Evolutionary conservation across 805 yeast species (phyloP).

Genomic region (Ogataea methylovora): DNA sequence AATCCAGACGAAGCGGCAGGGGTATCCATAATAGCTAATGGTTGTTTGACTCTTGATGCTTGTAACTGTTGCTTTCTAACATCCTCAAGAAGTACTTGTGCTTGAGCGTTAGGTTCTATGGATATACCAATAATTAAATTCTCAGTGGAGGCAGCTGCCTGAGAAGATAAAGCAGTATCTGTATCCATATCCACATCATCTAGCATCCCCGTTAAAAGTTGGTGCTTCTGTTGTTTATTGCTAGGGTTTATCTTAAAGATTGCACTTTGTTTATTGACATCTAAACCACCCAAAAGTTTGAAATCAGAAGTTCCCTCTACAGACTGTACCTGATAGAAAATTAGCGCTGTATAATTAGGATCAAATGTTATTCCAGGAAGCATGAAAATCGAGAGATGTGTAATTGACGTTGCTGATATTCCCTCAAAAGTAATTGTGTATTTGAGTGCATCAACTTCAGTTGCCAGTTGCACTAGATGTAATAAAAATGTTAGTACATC

Average conservation of each 20-base stretch:
- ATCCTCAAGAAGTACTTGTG: slow-evolving; percentile 44
- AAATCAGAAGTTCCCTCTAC: slow-evolving; percentile 42
- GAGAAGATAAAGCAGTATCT: slow-evolving; percentile 30
- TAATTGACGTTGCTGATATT: slow-evolving; percentile 46
- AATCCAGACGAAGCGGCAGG: slow-evolving; percentile 15
- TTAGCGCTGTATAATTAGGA: slow-evolving; percentile 67
- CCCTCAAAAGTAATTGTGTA: slow-evolving; percentile 57
- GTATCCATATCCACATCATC: slow-evolving; percentile 55
- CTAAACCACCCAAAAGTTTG: slow-evolving; percentile 57
- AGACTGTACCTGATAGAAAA: slow-evolving; percentile 77
- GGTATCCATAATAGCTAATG: neutral
- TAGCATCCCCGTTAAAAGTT: slow-evolving; percentile 26
- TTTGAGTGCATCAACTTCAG: slow-evolving; percentile 62
- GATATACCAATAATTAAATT: slow-evolving; percentile 71
- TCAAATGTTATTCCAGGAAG: slow-evolving; percentile 78
- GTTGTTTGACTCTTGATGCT: slow-evolving; percentile 16
- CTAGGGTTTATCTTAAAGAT: slow-evolving; percentile 67
- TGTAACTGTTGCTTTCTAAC: slow-evolving; percentile 11
- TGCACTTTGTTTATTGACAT: slow-evolving; percentile 74
- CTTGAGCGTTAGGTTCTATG: slow-evolving; percentile 69
- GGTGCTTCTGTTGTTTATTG: slow-evolving; percentile 13
- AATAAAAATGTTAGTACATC: neutral
- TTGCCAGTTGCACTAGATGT: slow-evolving; percentile 33
- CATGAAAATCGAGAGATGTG: slow-evolving; percentile 77
- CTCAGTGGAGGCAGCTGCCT: slow-evolving; percentile 17